Base-by-base conservation (phyloP, 352 stramenopile genomes). In the Phytophthora nicotianae region DNA sequence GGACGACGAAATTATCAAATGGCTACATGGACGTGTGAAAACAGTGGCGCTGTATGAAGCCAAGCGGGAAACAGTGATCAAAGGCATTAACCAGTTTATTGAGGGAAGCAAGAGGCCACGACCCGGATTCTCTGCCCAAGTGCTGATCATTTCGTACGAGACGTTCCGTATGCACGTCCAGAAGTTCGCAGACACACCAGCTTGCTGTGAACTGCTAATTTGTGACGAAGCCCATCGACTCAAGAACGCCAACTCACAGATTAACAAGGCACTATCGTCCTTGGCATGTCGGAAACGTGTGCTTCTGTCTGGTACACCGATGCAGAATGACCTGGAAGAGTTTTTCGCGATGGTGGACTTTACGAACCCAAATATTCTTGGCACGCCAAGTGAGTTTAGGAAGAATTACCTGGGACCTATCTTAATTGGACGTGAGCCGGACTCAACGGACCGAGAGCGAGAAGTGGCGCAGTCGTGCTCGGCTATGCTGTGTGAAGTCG, bases 321-420 rank as follows among this genome's bases (percentile, higher is more conserved):
- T 99, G 95, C 97, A 99, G 62, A 99, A 99, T 65, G 97, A 99
- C 78, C 72, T 99, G 14, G 89, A 98, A 51, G 97, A 99, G 64
- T 99, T 99, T 65, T 99, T 95, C 63, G 97, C 97, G 6, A 99
- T 99, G 97, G 97, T 94, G 7, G 85, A 94, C 50, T 95, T 96
- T 49, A 95, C 89, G 0, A 96, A 94, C 50, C 85, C 87, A 4
- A 89, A 91, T 55, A 92, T 96, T 38, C 73, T 95, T 13, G 89
- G 86, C 5, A 76, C 78, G 0, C 76, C 83, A 37, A 91, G 74
- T 32, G 91, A 98, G 43, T 99, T 99, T 73, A 84, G 95, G 16
- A 97, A 93, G 64, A 89, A 97, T 23, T 98, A 94, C 58, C 65
- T 97, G 41, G 74, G 78, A 1, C 93, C 90, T 1, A 97, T 98